Percentiles rank a stretch among this genome's conserved stretches.
phyloP scores from a whole-genome alignment of 257 asterid genomes.

The Ophiorrhiza pumila region DNA sequence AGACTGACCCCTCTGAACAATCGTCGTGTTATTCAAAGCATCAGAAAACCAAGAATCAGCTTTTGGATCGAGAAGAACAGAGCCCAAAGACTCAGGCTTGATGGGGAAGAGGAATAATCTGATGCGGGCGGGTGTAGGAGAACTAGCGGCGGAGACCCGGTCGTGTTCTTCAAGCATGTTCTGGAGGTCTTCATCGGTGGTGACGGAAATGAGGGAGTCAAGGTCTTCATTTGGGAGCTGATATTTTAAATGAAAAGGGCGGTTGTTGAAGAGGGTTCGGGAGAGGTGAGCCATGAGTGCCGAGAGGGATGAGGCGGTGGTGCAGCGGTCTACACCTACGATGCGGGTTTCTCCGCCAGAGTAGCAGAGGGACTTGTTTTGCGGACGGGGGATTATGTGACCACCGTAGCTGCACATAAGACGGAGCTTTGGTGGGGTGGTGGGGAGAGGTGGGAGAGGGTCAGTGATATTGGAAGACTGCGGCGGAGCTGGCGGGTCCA shows the following conservation, averaged over 20 bases:
- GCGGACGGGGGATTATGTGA: constrained; percentile 79
- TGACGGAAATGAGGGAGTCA: constrained; percentile 69
- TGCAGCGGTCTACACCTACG: constrained; percentile 74
- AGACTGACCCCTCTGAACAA: constrained; percentile 59
- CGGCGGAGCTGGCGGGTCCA: constrained; percentile 49
- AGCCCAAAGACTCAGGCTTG: constrained; percentile 52
- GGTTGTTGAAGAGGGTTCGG: constrained; percentile 45
- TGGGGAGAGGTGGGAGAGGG: constrained; percentile 34
- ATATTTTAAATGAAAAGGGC: constrained; percentile 69
- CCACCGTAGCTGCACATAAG: constrained; percentile 96
- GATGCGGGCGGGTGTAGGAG: constrained; percentile 47
- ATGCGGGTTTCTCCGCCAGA: constrained; percentile 86
- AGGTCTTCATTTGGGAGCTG: constrained; percentile 80
- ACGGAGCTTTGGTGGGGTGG: constrained; percentile 52
- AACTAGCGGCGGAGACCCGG: constrained; percentile 20
- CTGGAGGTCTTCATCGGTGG: constrained; percentile 73
- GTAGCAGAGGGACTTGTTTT: constrained; percentile 62
- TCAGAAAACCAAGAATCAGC: constrained; percentile 77
- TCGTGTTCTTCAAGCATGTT: constrained; percentile 90
- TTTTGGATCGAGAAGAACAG: constrained; percentile 57
- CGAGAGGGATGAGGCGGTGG: constrained; percentile 46
- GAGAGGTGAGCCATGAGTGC: constrained; percentile 55
- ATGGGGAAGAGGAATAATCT: constrained; percentile 69
- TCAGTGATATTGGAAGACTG: constrained; percentile 29
- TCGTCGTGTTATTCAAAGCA: constrained; percentile 57